Conservation (phyloP, 169 alveolate genomes). For the Plasmodium malariae region DNA sequence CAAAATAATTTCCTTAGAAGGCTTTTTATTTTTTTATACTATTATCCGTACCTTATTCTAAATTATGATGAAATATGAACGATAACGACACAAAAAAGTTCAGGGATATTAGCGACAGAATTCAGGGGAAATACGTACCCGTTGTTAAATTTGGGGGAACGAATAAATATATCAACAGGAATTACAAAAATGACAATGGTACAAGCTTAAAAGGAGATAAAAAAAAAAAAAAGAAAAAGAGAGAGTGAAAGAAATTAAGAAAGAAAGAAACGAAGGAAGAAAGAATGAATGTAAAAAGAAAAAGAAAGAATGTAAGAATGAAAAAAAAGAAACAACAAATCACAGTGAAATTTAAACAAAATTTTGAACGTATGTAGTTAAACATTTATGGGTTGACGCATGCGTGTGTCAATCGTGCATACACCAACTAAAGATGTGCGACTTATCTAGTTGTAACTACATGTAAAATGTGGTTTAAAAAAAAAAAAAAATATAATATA, state of each 20-base stretch:
- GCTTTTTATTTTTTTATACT: conserved; percentile 6
- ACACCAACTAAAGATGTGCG: too few relatives aligned
- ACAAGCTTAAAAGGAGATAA: neutral
- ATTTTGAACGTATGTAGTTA: too few relatives aligned
- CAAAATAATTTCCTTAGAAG: neutral
- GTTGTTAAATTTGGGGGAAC: conserved; percentile 76
- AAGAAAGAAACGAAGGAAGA: too few relatives aligned
- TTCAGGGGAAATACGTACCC: conserved; percentile 63
- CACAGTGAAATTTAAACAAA: too few relatives aligned
- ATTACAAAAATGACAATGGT: conserved; percentile 62
- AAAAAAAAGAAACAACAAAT: too few relatives aligned
- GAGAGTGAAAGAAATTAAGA: neutral
- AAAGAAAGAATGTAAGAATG: too few relatives aligned
- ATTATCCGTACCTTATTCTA: conserved; percentile 8
- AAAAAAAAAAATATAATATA: too few relatives aligned
- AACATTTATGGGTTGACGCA: too few relatives aligned
- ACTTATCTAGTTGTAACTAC: too few relatives aligned
- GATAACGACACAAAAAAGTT: conserved; percentile 51
- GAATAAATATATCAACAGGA: conserved; percentile 54
- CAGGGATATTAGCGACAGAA: conserved; percentile 53
- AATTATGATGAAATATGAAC: conserved; percentile 71
- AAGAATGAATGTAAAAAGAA: too few relatives aligned
- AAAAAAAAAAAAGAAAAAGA: neutral
- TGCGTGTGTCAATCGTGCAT: too few relatives aligned
- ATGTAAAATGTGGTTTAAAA: too few relatives aligned